Evolutionary conservation across 495 filamentous ascomycete species (phyloP).

Genomic region (Thozetella sp.): DNA sequence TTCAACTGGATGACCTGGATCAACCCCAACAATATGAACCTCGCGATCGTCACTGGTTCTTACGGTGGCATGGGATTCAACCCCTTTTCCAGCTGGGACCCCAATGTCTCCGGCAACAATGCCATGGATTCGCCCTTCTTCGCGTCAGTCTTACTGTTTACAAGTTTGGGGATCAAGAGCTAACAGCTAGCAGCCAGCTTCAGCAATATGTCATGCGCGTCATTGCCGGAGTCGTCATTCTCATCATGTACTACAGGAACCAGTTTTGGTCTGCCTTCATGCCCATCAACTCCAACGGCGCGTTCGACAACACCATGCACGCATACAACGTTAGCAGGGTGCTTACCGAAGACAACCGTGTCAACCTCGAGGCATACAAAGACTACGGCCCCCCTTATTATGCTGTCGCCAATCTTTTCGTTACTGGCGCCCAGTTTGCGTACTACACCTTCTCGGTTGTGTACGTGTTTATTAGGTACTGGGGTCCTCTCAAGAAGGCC

Average conservation of each 20-base stretch:
- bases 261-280: not conserved
- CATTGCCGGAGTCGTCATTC: not conserved
- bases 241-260: constrained; percentile 1
- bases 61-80: constrained; percentile 2
- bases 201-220: constrained; percentile 1
- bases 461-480: not conserved
- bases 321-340: not conserved
- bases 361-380: not conserved
- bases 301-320: not conserved
- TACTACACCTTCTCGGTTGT: constrained; percentile 3
- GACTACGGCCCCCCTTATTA: not conserved
- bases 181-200: not conserved
- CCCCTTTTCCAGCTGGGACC: not conserved
- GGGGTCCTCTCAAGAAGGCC: not conserved
- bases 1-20: constrained; percentile 1
- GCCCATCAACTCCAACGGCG: constrained; percentile 1
- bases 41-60: not conserved
- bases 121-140: not conserved
- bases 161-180: not conserved
- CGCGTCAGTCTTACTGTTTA: not conserved
- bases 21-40: not conserved
- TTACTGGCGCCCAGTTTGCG: not conserved
- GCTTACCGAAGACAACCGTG: not conserved
- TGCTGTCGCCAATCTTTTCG: constrained; percentile 2
- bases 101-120: not conserved